Conservation (phyloP, 257 asterid species). For the Pogostemon cablin region DNA sequence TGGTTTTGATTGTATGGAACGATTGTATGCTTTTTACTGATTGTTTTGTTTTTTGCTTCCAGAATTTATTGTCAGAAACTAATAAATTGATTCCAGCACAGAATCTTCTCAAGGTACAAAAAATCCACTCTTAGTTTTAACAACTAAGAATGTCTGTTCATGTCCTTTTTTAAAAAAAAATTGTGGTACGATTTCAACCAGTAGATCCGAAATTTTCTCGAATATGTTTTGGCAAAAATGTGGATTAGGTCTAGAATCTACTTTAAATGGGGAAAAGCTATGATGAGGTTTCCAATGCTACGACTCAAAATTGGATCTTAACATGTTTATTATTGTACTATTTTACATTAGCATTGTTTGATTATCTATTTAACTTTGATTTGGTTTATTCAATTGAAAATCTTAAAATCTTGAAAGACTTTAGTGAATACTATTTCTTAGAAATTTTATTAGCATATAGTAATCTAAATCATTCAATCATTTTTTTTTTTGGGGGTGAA, state of each 20-base stretch:
- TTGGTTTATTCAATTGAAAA: neutral
- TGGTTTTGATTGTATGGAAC: neutral
- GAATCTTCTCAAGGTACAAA: slow-evolving; percentile 92
- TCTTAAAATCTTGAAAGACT: neutral
- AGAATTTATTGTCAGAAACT: slow-evolving; percentile 50
- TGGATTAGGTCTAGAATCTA: neutral
- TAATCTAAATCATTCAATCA: too few species aligned
- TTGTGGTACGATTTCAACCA: neutral
- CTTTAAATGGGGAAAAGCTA: neutral
- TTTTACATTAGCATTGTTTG: neutral
- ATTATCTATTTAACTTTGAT: neutral
- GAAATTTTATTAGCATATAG: too few species aligned
- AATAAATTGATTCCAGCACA: slow-evolving; percentile 63
- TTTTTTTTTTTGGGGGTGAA: too few species aligned
- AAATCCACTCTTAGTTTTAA: neutral
- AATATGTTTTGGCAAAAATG: slow-evolving; percentile 15
- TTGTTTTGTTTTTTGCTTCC: slow-evolving; percentile 37
- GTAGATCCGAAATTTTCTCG: neutral
- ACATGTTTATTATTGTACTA: neutral
- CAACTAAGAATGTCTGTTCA: neutral
- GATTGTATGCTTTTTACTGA: slow-evolving; percentile 23
- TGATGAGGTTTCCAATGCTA: neutral
- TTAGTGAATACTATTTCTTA: neutral
- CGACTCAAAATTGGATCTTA: neutral
- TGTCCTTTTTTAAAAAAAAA: neutral